Conservation (phyloP, 2,329 filamentous ascomycete species). For the Diaporthe humulicola region DNA sequence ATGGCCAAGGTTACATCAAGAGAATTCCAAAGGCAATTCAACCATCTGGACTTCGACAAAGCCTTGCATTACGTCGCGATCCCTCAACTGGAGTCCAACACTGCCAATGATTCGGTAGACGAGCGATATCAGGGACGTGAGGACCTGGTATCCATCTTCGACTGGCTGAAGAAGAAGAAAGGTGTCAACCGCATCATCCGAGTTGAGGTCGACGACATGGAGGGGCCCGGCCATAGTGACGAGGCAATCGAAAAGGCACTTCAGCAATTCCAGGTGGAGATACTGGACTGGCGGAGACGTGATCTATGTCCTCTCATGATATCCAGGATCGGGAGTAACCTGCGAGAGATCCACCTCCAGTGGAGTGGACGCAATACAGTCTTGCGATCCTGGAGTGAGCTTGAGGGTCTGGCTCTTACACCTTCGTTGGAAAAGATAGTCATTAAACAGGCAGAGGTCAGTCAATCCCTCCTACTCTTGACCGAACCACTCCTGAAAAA, state of each 20-base stretch:
- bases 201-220: neutral
- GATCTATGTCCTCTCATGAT: neutral
- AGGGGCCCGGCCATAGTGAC: neutral
- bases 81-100: neutral
- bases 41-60: neutral
- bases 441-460: neutral
- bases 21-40: neutral
- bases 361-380: neutral
- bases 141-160: neutral
- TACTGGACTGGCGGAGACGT: neutral
- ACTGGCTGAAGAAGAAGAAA: neutral
- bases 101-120: too few species aligned
- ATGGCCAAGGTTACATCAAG: neutral
- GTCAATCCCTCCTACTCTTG: neutral
- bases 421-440: constrained; percentile 20
- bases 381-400: neutral
- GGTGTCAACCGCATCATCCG: neutral
- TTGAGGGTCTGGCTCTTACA: neutral
- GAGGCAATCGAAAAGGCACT: neutral
- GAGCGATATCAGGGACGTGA: neutral
- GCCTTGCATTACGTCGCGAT: neutral
- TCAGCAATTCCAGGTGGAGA: neutral
- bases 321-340: neutral
- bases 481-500: neutral
- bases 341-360: neutral